A percentile compares a stretch with the other conserved stretches of the same genome.
These are phyloP conservation scores for Geum urbanum DNA, from an alignment of 306 rosid genomes.

Conservation along the genomic window DNA sequence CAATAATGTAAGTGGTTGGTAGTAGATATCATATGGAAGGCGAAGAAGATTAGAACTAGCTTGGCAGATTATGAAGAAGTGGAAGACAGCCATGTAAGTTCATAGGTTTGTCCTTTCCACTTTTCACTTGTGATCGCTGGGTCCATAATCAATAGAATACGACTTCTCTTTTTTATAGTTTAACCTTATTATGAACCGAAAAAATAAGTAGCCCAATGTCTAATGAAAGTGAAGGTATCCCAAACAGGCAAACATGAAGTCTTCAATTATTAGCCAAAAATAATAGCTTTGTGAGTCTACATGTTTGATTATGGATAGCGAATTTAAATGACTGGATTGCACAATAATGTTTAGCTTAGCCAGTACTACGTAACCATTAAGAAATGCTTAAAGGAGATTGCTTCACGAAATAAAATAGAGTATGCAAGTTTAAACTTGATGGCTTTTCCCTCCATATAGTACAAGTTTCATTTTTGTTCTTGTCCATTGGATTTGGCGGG, in stretches of 20 bases:
- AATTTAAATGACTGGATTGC: no score
- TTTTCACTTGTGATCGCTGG: background rate
- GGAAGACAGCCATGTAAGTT: background rate
- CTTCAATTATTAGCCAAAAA: no score
- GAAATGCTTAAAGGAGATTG: no score
- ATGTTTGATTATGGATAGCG: no score
- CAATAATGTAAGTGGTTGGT: background rate
- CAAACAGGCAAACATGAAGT: background rate
- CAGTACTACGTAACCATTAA: no score
- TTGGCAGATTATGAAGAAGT: background rate
- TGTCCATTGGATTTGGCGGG: background rate
- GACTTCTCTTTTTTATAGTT: background rate
- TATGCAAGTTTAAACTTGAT: no score
- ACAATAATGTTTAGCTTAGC: no score
- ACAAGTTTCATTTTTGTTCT: no score
- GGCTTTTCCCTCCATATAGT: no score
- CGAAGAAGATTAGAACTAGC: no score
- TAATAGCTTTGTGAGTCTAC: no score
- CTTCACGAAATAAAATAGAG: no score
- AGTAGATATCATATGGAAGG: background rate
- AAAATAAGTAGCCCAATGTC: background rate
- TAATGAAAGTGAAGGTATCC: background rate
- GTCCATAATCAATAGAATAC: background rate
- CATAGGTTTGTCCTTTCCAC: background rate
- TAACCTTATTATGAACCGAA: background rate